Percentiles rank a stretch among this genome's conserved stretches.
Conservation (phyloP, 2,329 filamentous ascomycete genomes). For the Hypoxylon sp. region DNA sequence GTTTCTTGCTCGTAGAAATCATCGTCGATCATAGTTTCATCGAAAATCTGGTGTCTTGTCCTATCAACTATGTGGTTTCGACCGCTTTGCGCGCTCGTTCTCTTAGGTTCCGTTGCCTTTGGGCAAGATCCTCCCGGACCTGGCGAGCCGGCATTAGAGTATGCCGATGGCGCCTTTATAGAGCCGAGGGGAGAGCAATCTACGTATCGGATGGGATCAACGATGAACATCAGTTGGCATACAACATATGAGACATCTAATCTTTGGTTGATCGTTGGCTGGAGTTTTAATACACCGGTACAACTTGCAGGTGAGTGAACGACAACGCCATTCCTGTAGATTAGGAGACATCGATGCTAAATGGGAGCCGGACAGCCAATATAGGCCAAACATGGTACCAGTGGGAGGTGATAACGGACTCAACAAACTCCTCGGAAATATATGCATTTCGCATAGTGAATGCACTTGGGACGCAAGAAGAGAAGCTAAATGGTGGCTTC, state of each 20-base stretch:
- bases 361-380: slow-evolving; percentile 40
- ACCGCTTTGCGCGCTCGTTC: slow-evolving; percentile 32
- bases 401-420: slow-evolving; percentile 47
- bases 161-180: slow-evolving; percentile 44
- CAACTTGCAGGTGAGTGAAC: slow-evolving; percentile 45
- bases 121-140: slow-evolving; percentile 42
- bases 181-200: slow-evolving; percentile 42
- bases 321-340: background rate
- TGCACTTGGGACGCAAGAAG: slow-evolving; percentile 36
- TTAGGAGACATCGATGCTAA: background rate
- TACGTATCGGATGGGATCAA: slow-evolving; percentile 41
- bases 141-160: slow-evolving; percentile 42
- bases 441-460: slow-evolving; percentile 48
- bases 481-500: slow-evolving; percentile 44
- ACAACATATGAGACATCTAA: slow-evolving; percentile 47
- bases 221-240: slow-evolving; percentile 49
- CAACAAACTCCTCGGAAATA: slow-evolving; percentile 47
- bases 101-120: slow-evolving; percentile 24
- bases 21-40: background rate
- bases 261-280: slow-evolving; percentile 48
- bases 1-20: background rate
- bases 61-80: slow-evolving; percentile 33
- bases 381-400: slow-evolving; percentile 45
- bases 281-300: slow-evolving; percentile 41
- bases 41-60: background rate